phyloP scores from a whole-genome alignment of 768 basidiomycete species.

The Tephrocybe rancida region DNA sequence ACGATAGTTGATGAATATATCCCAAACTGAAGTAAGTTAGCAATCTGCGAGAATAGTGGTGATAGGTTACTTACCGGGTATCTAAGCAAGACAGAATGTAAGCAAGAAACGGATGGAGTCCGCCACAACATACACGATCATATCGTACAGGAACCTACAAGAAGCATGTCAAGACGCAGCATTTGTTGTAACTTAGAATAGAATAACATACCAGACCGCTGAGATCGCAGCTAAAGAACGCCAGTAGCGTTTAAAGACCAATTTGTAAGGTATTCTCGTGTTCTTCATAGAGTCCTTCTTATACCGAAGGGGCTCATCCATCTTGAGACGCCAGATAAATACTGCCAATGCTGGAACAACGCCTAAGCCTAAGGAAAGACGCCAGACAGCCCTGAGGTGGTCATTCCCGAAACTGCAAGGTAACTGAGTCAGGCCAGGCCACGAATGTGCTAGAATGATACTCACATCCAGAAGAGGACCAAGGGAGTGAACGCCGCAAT shows the following conservation, averaged over 20 bases:
- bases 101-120: neutral
- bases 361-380: slow-evolving; percentile 82
- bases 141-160: slow-evolving; percentile 73
- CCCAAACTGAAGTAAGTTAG: slow-evolving; percentile 53
- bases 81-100: slow-evolving; percentile 26
- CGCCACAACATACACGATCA: slow-evolving; percentile 58
- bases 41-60: neutral
- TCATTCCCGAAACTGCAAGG: slow-evolving; percentile 65
- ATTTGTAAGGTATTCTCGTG: slow-evolving; percentile 68
- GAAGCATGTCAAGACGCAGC: neutral
- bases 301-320: slow-evolving; percentile 78
- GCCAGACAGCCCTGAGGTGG: slow-evolving; percentile 86
- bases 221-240: slow-evolving; percentile 69
- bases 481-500: slow-evolving; percentile 79
- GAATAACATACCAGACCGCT: slow-evolving; percentile 61
- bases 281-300: slow-evolving; percentile 80
- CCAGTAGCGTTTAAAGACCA: slow-evolving; percentile 83
- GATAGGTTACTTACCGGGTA: slow-evolving; percentile 54
- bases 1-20: slow-evolving; percentile 80
- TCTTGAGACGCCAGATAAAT: slow-evolving; percentile 82
- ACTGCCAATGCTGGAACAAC: slow-evolving; percentile 76
- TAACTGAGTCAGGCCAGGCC: neutral
- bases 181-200: neutral
- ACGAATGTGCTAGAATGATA: slow-evolving; percentile 1
- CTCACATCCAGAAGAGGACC: slow-evolving; percentile 86